Conservation (phyloP, 257 asterid genomes). For the Ehretia macrophylla region DNA sequence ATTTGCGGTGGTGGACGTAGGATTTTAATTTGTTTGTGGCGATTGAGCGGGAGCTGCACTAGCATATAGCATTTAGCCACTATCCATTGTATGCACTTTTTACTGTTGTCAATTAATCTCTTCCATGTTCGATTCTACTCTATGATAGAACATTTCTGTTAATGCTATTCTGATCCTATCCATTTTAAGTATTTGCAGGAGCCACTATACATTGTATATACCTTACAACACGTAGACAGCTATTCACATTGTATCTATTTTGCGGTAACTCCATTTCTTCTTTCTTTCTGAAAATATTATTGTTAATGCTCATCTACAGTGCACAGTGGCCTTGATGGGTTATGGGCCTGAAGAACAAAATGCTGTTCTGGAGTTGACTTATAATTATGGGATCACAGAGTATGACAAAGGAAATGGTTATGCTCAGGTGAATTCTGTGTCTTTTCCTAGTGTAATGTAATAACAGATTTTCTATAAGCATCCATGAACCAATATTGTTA, state of each 20-base stretch:
- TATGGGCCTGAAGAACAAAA: conserved; percentile 75
- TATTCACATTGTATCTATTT: not conserved
- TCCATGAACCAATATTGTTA: not conserved
- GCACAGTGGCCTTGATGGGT: conserved; percentile 65
- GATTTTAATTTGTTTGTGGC: no score
- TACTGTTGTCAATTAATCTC: no score
- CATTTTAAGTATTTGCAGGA: no score
- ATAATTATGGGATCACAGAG: conserved; percentile 56
- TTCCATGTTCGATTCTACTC: no score
- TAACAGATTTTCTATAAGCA: not conserved
- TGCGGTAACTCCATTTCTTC: not conserved
- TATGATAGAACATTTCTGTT: no score
- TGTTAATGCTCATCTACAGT: conserved; percentile 30
- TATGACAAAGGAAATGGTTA: conserved; percentile 82
- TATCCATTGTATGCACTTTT: no score
- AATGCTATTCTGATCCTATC: no score
- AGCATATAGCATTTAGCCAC: no score
- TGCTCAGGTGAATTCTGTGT: conserved; percentile 47
- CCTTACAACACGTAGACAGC: no score
- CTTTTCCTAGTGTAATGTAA: not conserved
- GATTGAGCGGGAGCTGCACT: no score
- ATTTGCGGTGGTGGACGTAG: no score
- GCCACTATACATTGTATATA: no score
- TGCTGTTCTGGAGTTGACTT: conserved; percentile 67
- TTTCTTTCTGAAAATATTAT: conserved; percentile 5